phyloP scores from a whole-genome alignment of 345 rosid genomes.

The Eutrema yunnanense region DNA sequence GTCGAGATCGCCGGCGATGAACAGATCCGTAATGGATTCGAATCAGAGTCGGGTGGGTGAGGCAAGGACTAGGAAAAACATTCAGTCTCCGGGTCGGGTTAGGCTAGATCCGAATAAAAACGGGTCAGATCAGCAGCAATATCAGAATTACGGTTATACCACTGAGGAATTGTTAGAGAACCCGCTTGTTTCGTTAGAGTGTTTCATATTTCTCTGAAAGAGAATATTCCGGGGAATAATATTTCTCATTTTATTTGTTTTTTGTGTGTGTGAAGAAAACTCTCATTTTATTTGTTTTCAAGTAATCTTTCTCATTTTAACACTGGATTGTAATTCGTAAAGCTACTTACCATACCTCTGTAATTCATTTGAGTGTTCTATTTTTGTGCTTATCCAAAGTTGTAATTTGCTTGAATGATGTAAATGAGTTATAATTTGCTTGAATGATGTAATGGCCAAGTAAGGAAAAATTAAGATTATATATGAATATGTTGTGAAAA shows the following conservation, averaged over 20 bases:
- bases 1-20: constrained; percentile 61
- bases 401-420: background rate
- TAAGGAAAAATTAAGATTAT: background rate
- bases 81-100: constrained; percentile 61
- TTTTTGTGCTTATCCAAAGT: background rate
- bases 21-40: constrained; percentile 44
- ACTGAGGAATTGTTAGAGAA: constrained; percentile 61
- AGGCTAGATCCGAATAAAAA: constrained; percentile 29
- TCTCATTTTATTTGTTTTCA: no score
- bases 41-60: constrained; percentile 42
- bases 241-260: no score
- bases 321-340: background rate
- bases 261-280: no score
- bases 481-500: background rate
- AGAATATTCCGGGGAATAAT: background rate
- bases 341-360: background rate
- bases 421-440: background rate
- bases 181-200: constrained; percentile 81
- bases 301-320: background rate
- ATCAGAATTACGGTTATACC: constrained; percentile 3
- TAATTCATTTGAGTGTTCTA: constrained; percentile 6
- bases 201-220: constrained; percentile 73
- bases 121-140: constrained; percentile 8
- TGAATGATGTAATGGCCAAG: background rate
- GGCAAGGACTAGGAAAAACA: constrained; percentile 39